phyloP scores from a whole-genome alignment of 192 early-diverging fungal species.

The Coemansia sp. region DNA sequence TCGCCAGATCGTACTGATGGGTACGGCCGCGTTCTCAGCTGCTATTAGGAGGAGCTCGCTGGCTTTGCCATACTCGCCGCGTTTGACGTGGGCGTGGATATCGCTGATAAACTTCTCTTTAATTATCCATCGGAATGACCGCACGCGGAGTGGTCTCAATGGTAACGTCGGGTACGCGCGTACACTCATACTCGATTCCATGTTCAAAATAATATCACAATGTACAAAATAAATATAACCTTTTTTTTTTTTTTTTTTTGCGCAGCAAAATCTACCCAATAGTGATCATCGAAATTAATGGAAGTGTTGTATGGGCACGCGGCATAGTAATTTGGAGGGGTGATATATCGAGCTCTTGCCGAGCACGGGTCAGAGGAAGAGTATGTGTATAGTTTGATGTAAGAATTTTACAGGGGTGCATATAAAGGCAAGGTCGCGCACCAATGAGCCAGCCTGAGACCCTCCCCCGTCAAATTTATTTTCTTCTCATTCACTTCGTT shows the following conservation, averaged over 20 bases:
- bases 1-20: slow-evolving; percentile 27
- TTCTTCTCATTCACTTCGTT: no score
- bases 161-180: neutral
- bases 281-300: neutral
- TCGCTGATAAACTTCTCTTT: slow-evolving; percentile 28
- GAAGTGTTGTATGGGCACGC: neutral
- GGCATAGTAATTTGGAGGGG: no score
- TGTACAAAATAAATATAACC: neutral
- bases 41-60: slow-evolving; percentile 36
- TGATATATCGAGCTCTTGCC: no score
- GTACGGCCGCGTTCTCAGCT: slow-evolving; percentile 17
- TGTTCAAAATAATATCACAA: neutral
- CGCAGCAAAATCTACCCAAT: neutral
- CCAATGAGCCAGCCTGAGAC: no score
- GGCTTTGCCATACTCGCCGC: slow-evolving; percentile 39
- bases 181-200: neutral
- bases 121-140: slow-evolving; percentile 4
- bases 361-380: no score
- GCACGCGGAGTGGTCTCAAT: neutral
- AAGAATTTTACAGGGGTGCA: no score
- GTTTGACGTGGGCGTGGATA: slow-evolving; percentile 31
- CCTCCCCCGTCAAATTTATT: no score
- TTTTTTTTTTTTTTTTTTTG: slow-evolving; percentile 1
- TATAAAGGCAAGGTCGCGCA: no score
- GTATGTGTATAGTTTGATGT: no score